Evolutionary conservation across 495 filamentous ascomycete species (phyloP).

Genomic region (Antarctomyces pellizariae): DNA sequence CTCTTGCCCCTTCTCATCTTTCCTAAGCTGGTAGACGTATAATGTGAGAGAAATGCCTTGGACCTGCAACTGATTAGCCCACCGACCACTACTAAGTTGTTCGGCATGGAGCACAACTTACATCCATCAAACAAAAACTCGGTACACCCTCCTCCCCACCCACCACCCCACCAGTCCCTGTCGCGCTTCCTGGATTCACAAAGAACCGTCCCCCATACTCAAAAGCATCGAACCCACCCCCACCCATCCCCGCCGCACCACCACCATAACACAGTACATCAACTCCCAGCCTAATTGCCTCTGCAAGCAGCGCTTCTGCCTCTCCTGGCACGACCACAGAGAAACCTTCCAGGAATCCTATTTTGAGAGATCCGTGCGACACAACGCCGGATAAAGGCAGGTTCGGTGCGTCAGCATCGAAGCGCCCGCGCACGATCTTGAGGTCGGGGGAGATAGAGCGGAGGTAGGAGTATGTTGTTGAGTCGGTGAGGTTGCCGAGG

Average conservation of each 20-base stretch:
- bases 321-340: conserved; percentile 82
- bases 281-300: conserved; percentile 86
- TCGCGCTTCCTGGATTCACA: conserved; percentile 90
- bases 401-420: conserved; percentile 78
- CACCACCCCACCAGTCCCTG: conserved; percentile 31
- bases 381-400: conserved; percentile 85
- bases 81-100: conserved; percentile 3
- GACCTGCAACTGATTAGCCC: conserved; percentile 31
- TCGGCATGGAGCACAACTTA: conserved; percentile 24
- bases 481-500: conserved; percentile 89
- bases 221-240: conserved; percentile 98
- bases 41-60: conserved; percentile 93
- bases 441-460: conserved; percentile 79
- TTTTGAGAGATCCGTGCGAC: conserved; percentile 74
- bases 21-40: conserved; percentile 92
- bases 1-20: conserved; percentile 68
- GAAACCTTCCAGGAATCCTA: conserved; percentile 93
- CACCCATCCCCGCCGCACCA: too few species aligned
- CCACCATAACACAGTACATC: conserved; percentile 94
- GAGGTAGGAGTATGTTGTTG: conserved; percentile 85
- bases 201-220: conserved; percentile 98
- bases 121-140: conserved; percentile 98
- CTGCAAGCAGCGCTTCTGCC: conserved; percentile 75
- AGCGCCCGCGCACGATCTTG: conserved; percentile 84
- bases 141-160: conserved; percentile 60